Conservation (phyloP, 1,284 basidiomycete genomes). For the Boletellus dicymbophilus region DNA sequence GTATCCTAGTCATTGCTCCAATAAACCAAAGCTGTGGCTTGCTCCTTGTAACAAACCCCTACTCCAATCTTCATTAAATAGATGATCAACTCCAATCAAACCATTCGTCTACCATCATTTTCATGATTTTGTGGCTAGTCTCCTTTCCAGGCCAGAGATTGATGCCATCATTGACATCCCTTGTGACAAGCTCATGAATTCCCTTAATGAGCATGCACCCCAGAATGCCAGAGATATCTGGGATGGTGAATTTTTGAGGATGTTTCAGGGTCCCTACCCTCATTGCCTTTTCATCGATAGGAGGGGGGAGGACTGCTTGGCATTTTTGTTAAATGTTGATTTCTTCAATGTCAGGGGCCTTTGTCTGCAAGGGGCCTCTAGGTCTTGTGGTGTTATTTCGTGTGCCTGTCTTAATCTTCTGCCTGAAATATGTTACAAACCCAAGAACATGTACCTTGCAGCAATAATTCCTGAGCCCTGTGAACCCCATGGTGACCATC, state of each 20-base stretch:
- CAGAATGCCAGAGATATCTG: conserved; percentile 1
- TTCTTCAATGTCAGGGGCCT: conserved; percentile 1
- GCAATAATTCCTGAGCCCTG: conserved; percentile 29
- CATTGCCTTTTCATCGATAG: not conserved
- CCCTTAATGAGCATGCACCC: not conserved
- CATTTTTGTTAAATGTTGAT: not conserved
- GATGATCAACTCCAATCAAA: conserved; percentile 1
- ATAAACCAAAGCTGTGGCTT: conserved; percentile 1
- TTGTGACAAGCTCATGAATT: conserved; percentile 3
- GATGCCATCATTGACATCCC: not conserved
- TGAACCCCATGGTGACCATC: conserved; percentile 20
- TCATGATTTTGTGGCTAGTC: not conserved
- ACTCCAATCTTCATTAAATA: not conserved
- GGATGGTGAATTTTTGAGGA: conserved; percentile 2
- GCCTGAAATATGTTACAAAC: conserved; percentile 22
- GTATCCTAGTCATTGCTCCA: conserved; percentile 1
- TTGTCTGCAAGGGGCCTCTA: not conserved
- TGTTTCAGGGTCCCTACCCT: not conserved
- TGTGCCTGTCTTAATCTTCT: conserved; percentile 31
- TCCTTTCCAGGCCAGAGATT: conserved; percentile 1
- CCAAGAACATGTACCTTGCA: conserved; percentile 33
- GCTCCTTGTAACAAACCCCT: conserved; percentile 1
- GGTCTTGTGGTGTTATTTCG: conserved; percentile 4
- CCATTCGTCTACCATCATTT: conserved; percentile 7
- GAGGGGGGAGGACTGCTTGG: not conserved